Base-by-base conservation (phyloP, 345 rosid genomes). In the Acer saccharum region DNA sequence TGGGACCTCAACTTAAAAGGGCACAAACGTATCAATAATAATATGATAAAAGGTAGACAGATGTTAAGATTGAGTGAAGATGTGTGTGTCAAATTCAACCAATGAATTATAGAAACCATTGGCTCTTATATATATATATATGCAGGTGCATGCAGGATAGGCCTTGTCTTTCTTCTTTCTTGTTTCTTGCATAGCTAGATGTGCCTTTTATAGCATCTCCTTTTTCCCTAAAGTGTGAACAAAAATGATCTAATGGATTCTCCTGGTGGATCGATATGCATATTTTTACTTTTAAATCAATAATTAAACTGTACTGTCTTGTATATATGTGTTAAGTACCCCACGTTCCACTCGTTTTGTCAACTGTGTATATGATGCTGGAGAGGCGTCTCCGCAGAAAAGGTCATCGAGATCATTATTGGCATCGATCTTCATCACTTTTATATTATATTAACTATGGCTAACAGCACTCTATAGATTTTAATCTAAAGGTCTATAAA, bases 161-260 rank as follows among this genome's bases (percentile, higher is more conserved):
- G 20, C 10, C 13, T 21, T 44, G 21, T 50, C 32, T 50, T 32
- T 50, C 48, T 74, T 52, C 20, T 48, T 52, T 52, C 62, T 16
- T 35, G 46, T 63, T 62, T 35, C 39, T 35, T 35, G 39, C 6
- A 5, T 35, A 35, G 6, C 39, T 35, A 35, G 39, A 35, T 35
- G 23, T 4, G 35, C n/a, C 71, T 52, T 32, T 75, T 65, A 20
- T 75, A 65, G 71, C 52, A 66, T 48, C 20, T 27, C 20, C 29
- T 54, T 65, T 75, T 75, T 2, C 78, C 78, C 78, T 75, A 65
- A 75, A 75, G 72, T 75, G 72, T 29, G 7, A 66, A 54, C 78
- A 65, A 65, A 67, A 52, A 66, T n/a, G 27, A 60, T 65, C 71
- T 75, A 4, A 35, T 35, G 39, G 39, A 35, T 4, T 35, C 39